phyloP scores from a whole-genome alignment of 768 basidiomycete species.

The Hemileccinum impolitum region DNA sequence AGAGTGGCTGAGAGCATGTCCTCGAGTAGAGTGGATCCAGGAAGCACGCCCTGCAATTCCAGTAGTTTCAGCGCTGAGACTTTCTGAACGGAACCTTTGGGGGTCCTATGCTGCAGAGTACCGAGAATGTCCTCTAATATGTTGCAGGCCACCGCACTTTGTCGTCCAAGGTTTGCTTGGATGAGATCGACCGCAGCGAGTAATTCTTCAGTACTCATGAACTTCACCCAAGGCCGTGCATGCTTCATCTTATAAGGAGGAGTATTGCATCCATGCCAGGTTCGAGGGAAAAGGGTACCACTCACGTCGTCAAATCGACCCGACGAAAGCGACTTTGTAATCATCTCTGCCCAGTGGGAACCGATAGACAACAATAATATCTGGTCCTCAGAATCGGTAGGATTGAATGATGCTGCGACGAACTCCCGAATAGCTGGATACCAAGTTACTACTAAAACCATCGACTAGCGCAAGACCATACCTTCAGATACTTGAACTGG shows the following conservation, averaged over 20 bases:
- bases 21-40: constrained; percentile 40
- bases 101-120: constrained; percentile 23
- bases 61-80: constrained; percentile 39
- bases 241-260: constrained; percentile 9
- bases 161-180: constrained; percentile 6
- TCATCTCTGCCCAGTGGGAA: constrained; percentile 38
- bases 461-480: constrained; percentile 8
- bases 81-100: constrained; percentile 1
- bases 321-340: constrained; percentile 14
- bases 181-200: constrained; percentile 44
- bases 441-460: background rate
- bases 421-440: constrained; percentile 40
- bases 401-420: constrained; percentile 39
- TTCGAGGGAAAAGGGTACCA: background rate
- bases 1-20: constrained; percentile 44
- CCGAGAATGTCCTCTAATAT: constrained; percentile 38
- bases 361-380: constrained; percentile 39
- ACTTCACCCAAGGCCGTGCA: constrained; percentile 49
- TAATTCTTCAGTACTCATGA: constrained; percentile 42
- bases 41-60: constrained; percentile 33
- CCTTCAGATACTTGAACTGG: constrained; percentile 34
- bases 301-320: constrained; percentile 12
- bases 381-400: constrained; percentile 35
- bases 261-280: background rate
- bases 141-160: constrained; percentile 5